Evolutionary conservation across 768 basidiomycete genomes (phyloP), one percentile per base, ranked within the genome.

Genomic region (Tricholoma bakamatsutake): DNA sequence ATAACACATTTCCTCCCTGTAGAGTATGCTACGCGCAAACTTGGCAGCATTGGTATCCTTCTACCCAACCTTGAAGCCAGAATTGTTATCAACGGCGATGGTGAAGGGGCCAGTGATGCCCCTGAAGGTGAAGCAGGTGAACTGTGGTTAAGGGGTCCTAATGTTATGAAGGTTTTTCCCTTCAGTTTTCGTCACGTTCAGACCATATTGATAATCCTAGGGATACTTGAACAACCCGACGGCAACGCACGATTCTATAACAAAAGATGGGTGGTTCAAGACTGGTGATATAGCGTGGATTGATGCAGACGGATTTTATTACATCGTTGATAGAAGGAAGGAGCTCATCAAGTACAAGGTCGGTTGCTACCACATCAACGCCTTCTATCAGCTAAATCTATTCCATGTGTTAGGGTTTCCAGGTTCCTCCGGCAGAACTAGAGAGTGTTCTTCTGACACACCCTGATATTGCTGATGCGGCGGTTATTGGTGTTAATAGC

Each of bases 371-470:
- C 5, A 37, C 40, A 30, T 34, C 35, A 18, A 15, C 27, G 13
- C 17, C 3, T 8, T 48, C 30, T 13, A 55, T 35, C 51, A 13
- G 55, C 43, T 28, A 10, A 33, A 18, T 59, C 37, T 35, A 27
- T 57, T 21, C 13, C 45, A 31, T 13, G 11, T 37, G 12, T 42
- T 62, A 88, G 81, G 90, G 88, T 17, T 89, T 85, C 73, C 89
- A 90, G 80, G 92, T 94, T 15, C 83, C 93, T 6, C 92, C 92
- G 0, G 92, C 93, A 1, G 92, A 93, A 61, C 78, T 95, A 4
- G 93, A 95, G 63, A 80, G 82, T 28, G 72, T 91, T 0, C 77
- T 94, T 0, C 70, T 93, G 13, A 80, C 81, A 4, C 88, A 93
- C 62, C 84, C 87, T 1, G 80, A 86, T 0, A 75, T 96, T 15